Conservation (phyloP, 768 basidiomycete genomes). For the Leccinellum albellum region DNA sequence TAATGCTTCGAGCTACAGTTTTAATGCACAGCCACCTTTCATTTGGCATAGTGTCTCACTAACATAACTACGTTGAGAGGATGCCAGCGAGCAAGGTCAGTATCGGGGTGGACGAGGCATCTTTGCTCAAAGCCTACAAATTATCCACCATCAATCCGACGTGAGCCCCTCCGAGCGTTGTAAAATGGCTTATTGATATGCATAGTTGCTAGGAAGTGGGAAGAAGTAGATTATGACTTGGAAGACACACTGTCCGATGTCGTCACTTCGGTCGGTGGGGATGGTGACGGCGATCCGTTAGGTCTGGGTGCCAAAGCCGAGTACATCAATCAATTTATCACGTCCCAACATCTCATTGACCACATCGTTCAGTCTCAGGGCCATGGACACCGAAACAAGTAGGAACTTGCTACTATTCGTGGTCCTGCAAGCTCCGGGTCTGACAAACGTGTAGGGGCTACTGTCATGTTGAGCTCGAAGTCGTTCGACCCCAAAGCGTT, state of each 20-base stretch:
- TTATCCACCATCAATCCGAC: slow-evolving; percentile 73
- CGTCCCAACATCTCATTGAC: slow-evolving; percentile 1
- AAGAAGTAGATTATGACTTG: slow-evolving; percentile 82
- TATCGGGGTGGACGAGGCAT: slow-evolving; percentile 73
- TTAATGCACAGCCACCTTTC: slow-evolving; percentile 15
- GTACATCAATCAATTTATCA: slow-evolving; percentile 36
- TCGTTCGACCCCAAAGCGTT: slow-evolving; percentile 95
- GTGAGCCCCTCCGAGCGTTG: slow-evolving; percentile 39
- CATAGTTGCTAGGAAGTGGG: slow-evolving; percentile 64
- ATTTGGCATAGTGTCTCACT: neutral
- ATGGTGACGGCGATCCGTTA: slow-evolving; percentile 70
- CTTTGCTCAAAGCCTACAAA: slow-evolving; percentile 84
- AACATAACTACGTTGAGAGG: neutral
- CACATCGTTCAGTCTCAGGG: slow-evolving; percentile 44
- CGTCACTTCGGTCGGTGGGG: slow-evolving; percentile 54
- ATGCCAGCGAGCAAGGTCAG: slow-evolving; percentile 49
- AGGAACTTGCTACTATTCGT: slow-evolving; percentile 28
- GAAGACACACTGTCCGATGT: slow-evolving; percentile 73
- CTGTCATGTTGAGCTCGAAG: slow-evolving; percentile 85
- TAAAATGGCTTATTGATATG: slow-evolving; percentile 2
- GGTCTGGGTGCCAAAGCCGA: slow-evolving; percentile 66
- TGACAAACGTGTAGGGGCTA: slow-evolving; percentile 51
- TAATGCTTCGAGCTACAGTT: slow-evolving; percentile 4
- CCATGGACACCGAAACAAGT: slow-evolving; percentile 77
- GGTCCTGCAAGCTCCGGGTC: slow-evolving; percentile 2